phyloP scores from a whole-genome alignment of 805 yeast species.

The Lachancea cidri region DNA sequence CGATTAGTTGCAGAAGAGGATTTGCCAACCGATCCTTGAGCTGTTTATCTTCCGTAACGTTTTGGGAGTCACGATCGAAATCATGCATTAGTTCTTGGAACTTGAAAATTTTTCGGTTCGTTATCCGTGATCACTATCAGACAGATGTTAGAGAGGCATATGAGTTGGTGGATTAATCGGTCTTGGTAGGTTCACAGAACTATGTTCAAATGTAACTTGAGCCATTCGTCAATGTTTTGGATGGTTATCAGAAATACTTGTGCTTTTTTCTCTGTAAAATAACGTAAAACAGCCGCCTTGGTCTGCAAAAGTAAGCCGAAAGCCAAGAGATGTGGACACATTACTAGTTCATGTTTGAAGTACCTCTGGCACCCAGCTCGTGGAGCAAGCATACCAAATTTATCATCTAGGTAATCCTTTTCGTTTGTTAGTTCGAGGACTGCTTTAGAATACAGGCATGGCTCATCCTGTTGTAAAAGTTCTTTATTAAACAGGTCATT shows the following conservation, averaged over 20 bases:
- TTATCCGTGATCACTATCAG: background rate
- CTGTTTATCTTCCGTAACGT: too few species aligned
- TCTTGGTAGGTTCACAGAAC: slow-evolving; percentile 10
- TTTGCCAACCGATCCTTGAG: too few species aligned
- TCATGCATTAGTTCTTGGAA: background rate
- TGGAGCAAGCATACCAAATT: slow-evolving; percentile 13
- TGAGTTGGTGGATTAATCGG: background rate
- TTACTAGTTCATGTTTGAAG: slow-evolving; percentile 20
- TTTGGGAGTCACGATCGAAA: too few species aligned
- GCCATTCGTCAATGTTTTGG: slow-evolving; percentile 32
- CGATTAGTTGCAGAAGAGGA: background rate
- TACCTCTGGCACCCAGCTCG: slow-evolving; percentile 27
- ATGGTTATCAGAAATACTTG: slow-evolving; percentile 24
- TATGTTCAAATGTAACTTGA: slow-evolving; percentile 31
- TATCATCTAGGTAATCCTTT: slow-evolving; percentile 22
- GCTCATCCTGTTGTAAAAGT: slow-evolving; percentile 3
- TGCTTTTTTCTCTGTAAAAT: slow-evolving; percentile 18
- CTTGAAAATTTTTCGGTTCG: background rate
- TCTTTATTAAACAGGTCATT: slow-evolving; percentile 17
- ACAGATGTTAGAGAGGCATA: background rate
- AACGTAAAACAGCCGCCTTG: slow-evolving; percentile 14
- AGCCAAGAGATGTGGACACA: slow-evolving; percentile 33
- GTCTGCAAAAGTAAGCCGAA: slow-evolving; percentile 26
- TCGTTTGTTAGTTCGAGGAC: slow-evolving; percentile 1
- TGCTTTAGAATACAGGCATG: slow-evolving; percentile 5